phyloP scores from a whole-genome alignment of 176 grass and related monocot species.

The Miscanthus lutarioriparius region DNA sequence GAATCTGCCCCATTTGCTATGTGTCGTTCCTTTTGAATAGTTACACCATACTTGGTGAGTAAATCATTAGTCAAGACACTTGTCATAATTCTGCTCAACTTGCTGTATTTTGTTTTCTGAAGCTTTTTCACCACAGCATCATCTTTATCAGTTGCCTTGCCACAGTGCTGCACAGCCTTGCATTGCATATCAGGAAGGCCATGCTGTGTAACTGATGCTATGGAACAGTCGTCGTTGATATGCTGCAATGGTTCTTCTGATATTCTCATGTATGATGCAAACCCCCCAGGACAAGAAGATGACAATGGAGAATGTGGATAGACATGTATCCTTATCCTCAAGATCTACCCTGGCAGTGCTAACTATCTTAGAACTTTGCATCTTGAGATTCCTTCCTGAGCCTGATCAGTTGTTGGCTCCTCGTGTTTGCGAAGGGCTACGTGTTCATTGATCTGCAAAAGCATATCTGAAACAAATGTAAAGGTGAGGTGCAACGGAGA shows the following conservation, averaged over 20 bases:
- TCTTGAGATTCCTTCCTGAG: conserved; percentile 2
- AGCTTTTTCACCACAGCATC: background rate
- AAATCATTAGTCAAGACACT: background rate
- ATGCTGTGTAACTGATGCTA: conserved; percentile 27
- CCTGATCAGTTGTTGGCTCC: conserved; percentile 42
- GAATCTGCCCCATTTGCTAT: conserved; percentile 28
- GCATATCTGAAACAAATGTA: conserved; percentile 23
- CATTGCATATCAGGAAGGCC: conserved; percentile 22
- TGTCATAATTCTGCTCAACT: background rate
- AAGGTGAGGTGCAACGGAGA: background rate
- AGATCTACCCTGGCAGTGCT: conserved; percentile 22
- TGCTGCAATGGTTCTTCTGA: conserved; percentile 21
- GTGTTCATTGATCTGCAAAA: conserved; percentile 4
- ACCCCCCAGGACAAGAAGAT: conserved; percentile 10
- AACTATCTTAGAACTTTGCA: conserved; percentile 30
- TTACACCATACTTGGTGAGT: background rate
- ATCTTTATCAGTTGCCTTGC: background rate
- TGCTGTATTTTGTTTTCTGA: background rate
- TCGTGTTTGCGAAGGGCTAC: conserved; percentile 22
- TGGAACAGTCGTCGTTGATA: conserved; percentile 24
- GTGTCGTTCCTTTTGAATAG: background rate
- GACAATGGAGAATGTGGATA: conserved; percentile 37
- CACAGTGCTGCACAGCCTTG: background rate
- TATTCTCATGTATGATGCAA: conserved; percentile 25
- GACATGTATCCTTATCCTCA: conserved; percentile 46